Evolutionary conservation across 441 rosid species (phyloP).

Genomic region (Syzygium malaccense): DNA sequence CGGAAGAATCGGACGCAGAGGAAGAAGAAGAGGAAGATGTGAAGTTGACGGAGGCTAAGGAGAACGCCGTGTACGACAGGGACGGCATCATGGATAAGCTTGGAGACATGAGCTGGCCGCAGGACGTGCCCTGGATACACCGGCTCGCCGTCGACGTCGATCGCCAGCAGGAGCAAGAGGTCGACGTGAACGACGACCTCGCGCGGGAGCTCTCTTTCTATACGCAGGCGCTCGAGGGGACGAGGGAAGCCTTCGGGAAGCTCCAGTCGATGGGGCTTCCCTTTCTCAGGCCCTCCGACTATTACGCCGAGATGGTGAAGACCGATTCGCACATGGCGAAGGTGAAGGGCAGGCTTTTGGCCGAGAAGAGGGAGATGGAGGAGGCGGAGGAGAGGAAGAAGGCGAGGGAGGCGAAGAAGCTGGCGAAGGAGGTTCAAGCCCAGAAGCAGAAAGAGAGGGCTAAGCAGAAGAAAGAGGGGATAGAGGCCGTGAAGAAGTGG

Average conservation of each 20-base stretch:
- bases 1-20: conserved; percentile 46
- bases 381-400: conserved; percentile 89
- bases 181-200: conserved; percentile 84
- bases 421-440: conserved; percentile 75
- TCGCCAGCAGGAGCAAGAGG: conserved; percentile 40
- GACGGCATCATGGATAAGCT: conserved; percentile 70
- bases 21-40: conserved; percentile 33
- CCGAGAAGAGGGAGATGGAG: conserved; percentile 65
- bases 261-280: conserved; percentile 50
- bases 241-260: conserved; percentile 51
- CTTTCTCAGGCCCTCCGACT: conserved; percentile 75
- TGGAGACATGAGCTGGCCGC: conserved; percentile 77
- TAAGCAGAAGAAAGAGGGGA: conserved; percentile 66
- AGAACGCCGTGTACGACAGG: conserved; percentile 44
- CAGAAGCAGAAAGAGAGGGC: conserved; percentile 73
- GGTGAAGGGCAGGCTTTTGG: conserved; percentile 61
- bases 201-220: conserved; percentile 67
- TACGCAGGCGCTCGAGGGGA: conserved; percentile 76
- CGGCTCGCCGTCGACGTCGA: conserved; percentile 55
- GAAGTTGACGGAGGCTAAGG: conserved; percentile 49
- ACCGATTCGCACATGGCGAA: conserved; percentile 77
- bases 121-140: conserved; percentile 57
- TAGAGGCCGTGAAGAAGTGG: conserved; percentile 87
- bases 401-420: conserved; percentile 65
- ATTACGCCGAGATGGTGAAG: conserved; percentile 90